Percentiles rank a stretch among this genome's conserved stretches.
Conservation (phyloP, 495 filamentous ascomycete genomes). For the Tuber microsphaerosporum region DNA sequence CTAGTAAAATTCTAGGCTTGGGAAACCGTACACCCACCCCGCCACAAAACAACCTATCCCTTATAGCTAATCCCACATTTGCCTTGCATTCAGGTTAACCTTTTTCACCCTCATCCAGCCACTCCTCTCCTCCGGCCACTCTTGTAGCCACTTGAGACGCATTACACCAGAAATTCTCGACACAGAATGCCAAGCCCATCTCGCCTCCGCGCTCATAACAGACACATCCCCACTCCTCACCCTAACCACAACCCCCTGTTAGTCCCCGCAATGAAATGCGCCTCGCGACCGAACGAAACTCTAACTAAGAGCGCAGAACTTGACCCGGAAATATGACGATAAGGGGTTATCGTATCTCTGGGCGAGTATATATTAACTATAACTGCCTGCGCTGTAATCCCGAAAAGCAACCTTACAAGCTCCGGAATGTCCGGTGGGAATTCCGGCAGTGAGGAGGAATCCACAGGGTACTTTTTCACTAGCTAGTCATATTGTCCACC, state of each 20-base stretch:
- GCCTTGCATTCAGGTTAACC: no score
- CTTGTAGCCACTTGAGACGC: constrained; percentile 62
- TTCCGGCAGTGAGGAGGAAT: no score
- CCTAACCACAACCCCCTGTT: constrained; percentile 55
- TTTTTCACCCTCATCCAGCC: no score
- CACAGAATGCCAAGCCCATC: no score
- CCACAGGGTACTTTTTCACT: no score
- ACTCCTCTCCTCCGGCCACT: constrained; percentile 43
- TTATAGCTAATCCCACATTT: constrained; percentile 43
- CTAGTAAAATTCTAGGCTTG: not conserved
- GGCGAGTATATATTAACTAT: constrained; percentile 42
- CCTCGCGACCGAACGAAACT: constrained; percentile 86
- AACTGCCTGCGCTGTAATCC: no score
- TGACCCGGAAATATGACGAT: constrained; percentile 83
- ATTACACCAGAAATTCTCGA: no score
- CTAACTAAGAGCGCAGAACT: constrained; percentile 65
- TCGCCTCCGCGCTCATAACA: constrained; percentile 67
- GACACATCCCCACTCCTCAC: constrained; percentile 74
- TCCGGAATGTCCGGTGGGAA: constrained; percentile 12
- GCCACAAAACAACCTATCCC: not conserved
- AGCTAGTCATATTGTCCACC: no score
- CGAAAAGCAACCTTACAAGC: constrained; percentile 6
- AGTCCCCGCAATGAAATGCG: constrained; percentile 64
- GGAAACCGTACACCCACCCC: not conserved
- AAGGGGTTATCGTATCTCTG: constrained; percentile 77